A percentile compares a stretch with the other conserved stretches of the same genome.
Evolutionary conservation across 768 basidiomycete genomes (phyloP).

Genomic region (Amanita fuliginea): DNA sequence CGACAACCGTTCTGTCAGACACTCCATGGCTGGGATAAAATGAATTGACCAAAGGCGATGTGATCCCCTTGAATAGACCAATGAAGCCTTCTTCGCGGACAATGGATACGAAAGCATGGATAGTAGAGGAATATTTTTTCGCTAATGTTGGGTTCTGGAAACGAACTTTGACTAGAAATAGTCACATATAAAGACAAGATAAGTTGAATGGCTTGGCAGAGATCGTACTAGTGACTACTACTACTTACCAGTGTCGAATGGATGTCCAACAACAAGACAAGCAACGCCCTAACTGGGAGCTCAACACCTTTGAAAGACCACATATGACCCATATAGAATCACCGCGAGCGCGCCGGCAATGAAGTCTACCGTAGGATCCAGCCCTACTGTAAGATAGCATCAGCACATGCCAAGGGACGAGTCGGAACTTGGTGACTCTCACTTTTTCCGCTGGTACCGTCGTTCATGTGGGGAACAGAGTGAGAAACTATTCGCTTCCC

Average conservation of each 20-base stretch:
- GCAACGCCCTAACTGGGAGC: conserved; percentile 38
- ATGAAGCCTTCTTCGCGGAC: conserved; percentile 55
- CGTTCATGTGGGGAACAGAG: too few relatives aligned
- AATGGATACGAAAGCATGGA: conserved; percentile 56
- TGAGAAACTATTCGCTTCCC: too few relatives aligned
- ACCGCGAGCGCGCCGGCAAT: conserved; percentile 64
- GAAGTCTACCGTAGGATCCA: too few relatives aligned
- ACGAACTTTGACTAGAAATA: conserved; percentile 60
- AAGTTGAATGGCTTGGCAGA: neutral
- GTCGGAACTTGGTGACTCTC: too few relatives aligned
- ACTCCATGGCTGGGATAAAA: neutral
- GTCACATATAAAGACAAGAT: neutral
- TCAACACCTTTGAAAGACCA: neutral
- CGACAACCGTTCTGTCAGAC: neutral
- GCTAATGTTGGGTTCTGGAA: conserved; percentile 58
- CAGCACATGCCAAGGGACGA: too few relatives aligned
- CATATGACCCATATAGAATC: neutral
- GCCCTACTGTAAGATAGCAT: conserved; percentile 13
- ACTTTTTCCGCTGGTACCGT: too few relatives aligned
- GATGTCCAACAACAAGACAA: conserved; percentile 61
- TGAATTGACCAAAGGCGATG: conserved; percentile 63
- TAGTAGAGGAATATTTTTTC: conserved; percentile 47
- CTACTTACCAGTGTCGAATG: conserved; percentile 54
- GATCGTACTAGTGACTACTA: too few relatives aligned
- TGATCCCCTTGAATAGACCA: conserved; percentile 68